phyloP scores from a whole-genome alignment of 495 filamentous ascomycete species.

The Chlorociboria aeruginascens region DNA sequence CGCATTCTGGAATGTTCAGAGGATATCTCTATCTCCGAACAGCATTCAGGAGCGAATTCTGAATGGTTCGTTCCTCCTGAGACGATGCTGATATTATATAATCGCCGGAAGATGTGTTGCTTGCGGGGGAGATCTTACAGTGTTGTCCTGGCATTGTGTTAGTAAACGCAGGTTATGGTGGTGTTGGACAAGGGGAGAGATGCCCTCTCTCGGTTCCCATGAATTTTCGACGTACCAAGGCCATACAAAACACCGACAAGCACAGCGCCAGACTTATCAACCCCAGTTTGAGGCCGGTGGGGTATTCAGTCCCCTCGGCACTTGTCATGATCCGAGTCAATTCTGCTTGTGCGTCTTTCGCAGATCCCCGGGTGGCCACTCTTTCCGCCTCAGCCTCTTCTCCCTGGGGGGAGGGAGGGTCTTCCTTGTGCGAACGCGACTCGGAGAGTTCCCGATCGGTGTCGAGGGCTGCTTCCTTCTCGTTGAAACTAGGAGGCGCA shows the following conservation, averaged over 20 bases:
- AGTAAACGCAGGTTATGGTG: no score
- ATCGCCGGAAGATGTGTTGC: neutral
- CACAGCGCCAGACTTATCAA: constrained; percentile 48
- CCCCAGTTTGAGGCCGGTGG: constrained; percentile 33
- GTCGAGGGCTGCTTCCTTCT: no score
- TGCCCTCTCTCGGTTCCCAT: no score
- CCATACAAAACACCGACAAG: constrained; percentile 40
- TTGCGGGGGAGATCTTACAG: neutral
- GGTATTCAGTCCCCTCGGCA: constrained; percentile 32
- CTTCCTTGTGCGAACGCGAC: no score
- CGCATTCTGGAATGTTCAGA: neutral
- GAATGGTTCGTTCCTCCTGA: neutral
- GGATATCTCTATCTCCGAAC: no score
- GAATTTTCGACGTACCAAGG: constrained; percentile 10
- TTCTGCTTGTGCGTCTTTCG: constrained; percentile 6
- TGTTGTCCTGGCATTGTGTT: neutral
- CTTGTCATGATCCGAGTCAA: constrained; percentile 14
- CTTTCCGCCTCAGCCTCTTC: neutral
- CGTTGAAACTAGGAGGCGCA: no score
- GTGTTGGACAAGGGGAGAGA: no score
- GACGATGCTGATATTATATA: neutral
- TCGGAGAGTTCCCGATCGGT: no score
- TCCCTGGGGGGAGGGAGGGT: no score
- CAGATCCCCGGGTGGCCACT: neutral
- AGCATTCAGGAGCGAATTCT: no score